These are phyloP conservation scores for Rhodamnia rubescens DNA, from an alignment of 345 rosid species.

Conservation along the genomic window DNA sequence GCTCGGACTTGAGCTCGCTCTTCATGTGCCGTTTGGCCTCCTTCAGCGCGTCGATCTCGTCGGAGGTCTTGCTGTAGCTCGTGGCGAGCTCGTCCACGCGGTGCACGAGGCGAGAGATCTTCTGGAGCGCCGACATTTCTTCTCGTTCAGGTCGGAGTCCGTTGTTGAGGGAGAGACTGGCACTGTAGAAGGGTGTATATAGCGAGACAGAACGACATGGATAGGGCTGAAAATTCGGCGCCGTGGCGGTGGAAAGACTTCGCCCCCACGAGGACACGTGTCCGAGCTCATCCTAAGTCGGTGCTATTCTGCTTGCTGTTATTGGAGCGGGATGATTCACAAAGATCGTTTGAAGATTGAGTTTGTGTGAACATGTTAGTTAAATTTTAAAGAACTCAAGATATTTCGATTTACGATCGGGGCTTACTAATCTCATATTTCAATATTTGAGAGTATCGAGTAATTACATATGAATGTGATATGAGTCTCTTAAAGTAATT, in stretches of 20 bases:
- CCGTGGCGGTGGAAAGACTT: neutral
- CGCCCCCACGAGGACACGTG: neutral
- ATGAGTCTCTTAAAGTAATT: neutral
- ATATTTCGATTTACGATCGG: neutral
- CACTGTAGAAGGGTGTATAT: neutral
- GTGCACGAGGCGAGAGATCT: neutral
- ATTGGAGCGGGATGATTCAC: neutral
- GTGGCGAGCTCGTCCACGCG: neutral
- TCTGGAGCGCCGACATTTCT: neutral
- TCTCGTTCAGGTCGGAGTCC: neutral
- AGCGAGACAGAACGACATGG: neutral
- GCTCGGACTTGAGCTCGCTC: neutral
- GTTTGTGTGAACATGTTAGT: neutral
- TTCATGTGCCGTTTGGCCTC: constrained; percentile 1
- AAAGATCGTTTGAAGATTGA: neutral
- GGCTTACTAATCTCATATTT: neutral
- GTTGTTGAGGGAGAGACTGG: neutral
- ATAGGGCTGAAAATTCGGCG: neutral
- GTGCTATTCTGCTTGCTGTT: neutral
- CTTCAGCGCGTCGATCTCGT: neutral
- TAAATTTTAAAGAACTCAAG: neutral
- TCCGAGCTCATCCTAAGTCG: neutral
- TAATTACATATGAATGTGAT: too few relatives aligned
- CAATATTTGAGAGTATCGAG: neutral
- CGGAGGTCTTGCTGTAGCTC: neutral